Percentiles rank a stretch among this genome's conserved stretches.
Conservation (phyloP, 495 filamentous ascomycete species). For the Neurospora discreta region DNA sequence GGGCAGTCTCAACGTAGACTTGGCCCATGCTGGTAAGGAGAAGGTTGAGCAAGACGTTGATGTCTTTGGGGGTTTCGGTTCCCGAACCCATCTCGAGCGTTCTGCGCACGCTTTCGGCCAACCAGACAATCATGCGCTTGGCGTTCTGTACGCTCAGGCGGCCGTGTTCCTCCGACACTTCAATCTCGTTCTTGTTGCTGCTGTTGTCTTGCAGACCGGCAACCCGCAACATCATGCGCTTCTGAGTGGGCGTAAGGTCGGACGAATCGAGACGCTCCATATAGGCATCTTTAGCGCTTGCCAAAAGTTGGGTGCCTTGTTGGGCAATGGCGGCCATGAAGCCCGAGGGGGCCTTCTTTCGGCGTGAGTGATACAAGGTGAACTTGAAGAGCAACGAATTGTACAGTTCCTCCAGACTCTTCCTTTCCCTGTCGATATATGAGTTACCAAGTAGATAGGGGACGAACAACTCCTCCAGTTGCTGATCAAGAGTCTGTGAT, state of each 20-base stretch:
- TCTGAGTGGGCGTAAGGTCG: conserved; percentile 72
- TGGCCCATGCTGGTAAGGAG: conserved; percentile 84
- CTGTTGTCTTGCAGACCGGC: conserved; percentile 54
- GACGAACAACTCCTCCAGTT: conserved; percentile 91
- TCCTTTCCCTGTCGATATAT: conserved; percentile 90
- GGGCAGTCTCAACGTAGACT: conserved; percentile 85
- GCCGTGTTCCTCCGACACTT: conserved; percentile 82
- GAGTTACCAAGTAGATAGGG: conserved; percentile 89
- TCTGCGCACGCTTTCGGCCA: conserved; percentile 91
- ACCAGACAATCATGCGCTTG: conserved; percentile 95
- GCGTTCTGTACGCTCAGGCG: conserved; percentile 69
- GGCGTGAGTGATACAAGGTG: conserved; percentile 76
- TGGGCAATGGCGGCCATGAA: conserved; percentile 87
- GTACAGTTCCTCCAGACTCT: conserved; percentile 83
- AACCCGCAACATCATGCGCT: conserved; percentile 73
- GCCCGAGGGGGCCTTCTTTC: conserved; percentile 71
- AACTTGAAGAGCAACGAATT: conserved; percentile 92
- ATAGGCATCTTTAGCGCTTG: conserved; percentile 74
- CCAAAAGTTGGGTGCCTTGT: conserved; percentile 68
- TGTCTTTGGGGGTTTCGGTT: conserved; percentile 88
- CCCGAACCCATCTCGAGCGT: conserved; percentile 77
- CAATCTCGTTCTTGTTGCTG: conserved; percentile 61
- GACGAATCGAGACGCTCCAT: conserved; percentile 75
- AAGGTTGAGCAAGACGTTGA: conserved; percentile 73
- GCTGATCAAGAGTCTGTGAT: conserved; percentile 78